These are phyloP conservation scores for Globisporangium iwayamae DNA, from an alignment of 352 stramenopile species.

Conservation along the genomic window DNA sequence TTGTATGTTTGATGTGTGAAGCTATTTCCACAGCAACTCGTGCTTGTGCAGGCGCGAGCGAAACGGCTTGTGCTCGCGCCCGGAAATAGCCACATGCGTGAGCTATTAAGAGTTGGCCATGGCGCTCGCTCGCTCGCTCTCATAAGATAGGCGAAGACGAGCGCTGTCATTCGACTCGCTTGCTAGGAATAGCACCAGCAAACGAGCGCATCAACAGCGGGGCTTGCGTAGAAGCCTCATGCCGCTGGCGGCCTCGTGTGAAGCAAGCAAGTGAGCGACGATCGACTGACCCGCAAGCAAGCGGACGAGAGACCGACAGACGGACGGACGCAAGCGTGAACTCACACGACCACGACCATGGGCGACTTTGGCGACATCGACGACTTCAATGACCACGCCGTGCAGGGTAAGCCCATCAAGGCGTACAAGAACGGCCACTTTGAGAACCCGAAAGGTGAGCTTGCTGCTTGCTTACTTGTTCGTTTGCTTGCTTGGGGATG, in stretches of 20 bases:
- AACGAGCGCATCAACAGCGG: background rate
- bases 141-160: background rate
- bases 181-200: conserved; percentile 3
- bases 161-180: background rate
- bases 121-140: background rate
- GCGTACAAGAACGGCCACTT: conserved; percentile 80
- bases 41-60: background rate
- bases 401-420: conserved; percentile 74
- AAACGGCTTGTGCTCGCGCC: background rate
- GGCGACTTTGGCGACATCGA: conserved; percentile 77
- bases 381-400: conserved; percentile 76
- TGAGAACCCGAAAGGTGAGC: conserved; percentile 62
- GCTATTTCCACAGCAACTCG: background rate
- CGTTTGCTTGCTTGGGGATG: background rate
- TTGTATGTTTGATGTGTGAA: background rate
- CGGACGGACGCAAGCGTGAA: background rate
- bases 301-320: background rate
- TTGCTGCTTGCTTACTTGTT: background rate
- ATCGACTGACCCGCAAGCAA: background rate
- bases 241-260: background rate
- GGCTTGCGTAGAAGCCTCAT: background rate
- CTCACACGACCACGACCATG: conserved; percentile 23
- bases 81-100: background rate
- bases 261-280: background rate
- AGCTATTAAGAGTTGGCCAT: background rate